Evolutionary conservation across 1,139 yeast species (phyloP).

Genomic region (Suhomyces kunorum): DNA sequence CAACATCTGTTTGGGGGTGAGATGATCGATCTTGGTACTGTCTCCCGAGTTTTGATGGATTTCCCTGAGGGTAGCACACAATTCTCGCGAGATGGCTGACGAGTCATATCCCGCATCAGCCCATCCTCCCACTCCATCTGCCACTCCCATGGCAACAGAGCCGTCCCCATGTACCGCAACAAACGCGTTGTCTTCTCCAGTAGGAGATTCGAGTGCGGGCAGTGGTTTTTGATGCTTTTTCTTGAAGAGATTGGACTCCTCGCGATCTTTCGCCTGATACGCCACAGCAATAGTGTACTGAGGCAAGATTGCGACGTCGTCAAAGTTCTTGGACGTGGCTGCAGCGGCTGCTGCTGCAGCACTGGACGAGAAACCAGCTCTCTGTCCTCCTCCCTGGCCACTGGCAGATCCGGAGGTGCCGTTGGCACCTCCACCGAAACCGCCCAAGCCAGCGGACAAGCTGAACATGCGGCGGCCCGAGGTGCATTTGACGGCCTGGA

Average conservation of each 20-base stretch:
- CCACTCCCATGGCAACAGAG: slow-evolving; percentile 76
- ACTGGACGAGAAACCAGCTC: slow-evolving; percentile 10
- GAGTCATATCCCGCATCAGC: slow-evolving; percentile 89
- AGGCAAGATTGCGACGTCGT: slow-evolving; percentile 27
- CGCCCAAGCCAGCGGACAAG: slow-evolving; percentile 8
- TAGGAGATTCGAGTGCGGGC: slow-evolving; percentile 52
- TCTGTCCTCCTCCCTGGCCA: slow-evolving; percentile 3
- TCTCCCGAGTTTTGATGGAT: slow-evolving; percentile 27
- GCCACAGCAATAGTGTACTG: slow-evolving; percentile 65
- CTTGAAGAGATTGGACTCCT: slow-evolving; percentile 46
- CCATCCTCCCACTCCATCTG: slow-evolving; percentile 99
- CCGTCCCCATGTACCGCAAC: slow-evolving; percentile 49
- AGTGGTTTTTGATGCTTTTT: slow-evolving; percentile 32
- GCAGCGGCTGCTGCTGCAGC: slow-evolving; percentile 15
- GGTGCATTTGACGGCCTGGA: slow-evolving; percentile 13
- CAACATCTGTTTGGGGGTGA: slow-evolving; percentile 53
- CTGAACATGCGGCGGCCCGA: slow-evolving; percentile 10
- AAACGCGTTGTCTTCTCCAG: slow-evolving; percentile 90
- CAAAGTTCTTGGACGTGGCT: slow-evolving; percentile 23
- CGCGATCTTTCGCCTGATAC: slow-evolving; percentile 70
- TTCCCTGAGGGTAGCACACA: slow-evolving; percentile 47
- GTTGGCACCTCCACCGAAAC: slow-evolving; percentile 6
- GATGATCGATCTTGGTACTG: neutral
- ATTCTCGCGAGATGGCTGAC: slow-evolving; percentile 72
- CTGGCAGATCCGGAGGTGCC: slow-evolving; percentile 4